phyloP scores from a whole-genome alignment of 169 alveolate species.

The Plasmodium coatneyi region DNA sequence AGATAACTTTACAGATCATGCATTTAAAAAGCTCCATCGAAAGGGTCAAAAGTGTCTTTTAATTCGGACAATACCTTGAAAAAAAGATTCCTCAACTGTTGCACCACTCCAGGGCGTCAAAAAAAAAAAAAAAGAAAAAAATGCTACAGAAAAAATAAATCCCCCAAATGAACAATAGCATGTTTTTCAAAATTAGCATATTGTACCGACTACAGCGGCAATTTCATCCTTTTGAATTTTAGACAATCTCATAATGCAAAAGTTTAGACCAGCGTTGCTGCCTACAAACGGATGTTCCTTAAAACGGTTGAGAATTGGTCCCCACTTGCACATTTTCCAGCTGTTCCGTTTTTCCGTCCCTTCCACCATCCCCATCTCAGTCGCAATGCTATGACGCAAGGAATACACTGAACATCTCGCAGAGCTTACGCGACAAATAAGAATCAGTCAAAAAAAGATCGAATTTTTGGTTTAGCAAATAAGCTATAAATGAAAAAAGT shows the following conservation, averaged over 20 bases:
- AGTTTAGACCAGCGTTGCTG: neutral
- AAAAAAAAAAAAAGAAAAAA: neutral
- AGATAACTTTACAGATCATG: neutral
- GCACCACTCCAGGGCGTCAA: neutral
- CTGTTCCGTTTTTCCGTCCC: neutral
- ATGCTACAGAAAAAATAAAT: neutral
- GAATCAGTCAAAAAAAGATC: neutral
- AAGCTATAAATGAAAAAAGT: neutral
- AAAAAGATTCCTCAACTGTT: neutral
- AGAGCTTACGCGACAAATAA: slow-evolving; percentile 7
- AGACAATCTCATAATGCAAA: neutral
- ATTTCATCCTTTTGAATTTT: neutral
- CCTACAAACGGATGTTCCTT: neutral
- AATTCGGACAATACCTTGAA: neutral
- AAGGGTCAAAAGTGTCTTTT: neutral
- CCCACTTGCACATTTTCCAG: neutral
- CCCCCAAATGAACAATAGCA: neutral
- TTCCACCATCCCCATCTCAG: neutral
- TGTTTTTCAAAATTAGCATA: neutral
- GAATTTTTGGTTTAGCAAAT: slow-evolving; percentile 6
- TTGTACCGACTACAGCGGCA: neutral
- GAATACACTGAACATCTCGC: neutral
- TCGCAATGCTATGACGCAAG: neutral
- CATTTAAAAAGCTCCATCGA: neutral
- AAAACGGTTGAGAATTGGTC: neutral